phyloP scores from a whole-genome alignment of 2,329 filamentous ascomycete species.

The Cephalotrichum gorgonifer region DNA sequence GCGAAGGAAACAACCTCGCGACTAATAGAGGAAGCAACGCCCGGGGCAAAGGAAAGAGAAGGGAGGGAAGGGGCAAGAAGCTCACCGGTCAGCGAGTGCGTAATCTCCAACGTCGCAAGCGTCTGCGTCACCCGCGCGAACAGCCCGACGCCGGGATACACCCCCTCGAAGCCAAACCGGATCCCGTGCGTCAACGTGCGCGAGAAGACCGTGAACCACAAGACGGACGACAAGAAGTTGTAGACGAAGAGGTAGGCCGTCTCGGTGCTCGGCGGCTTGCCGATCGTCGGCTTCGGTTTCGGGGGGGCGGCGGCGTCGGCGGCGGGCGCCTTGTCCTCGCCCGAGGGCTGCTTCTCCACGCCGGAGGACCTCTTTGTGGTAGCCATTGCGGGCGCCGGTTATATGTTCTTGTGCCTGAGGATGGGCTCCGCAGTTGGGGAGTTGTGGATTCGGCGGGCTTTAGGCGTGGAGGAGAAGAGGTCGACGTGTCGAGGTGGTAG shows the following conservation, averaged over 20 bases:
- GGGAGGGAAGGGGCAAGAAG: conserved; percentile 4
- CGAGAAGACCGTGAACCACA: conserved; percentile 71
- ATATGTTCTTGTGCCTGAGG: no score
- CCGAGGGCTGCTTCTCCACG: not conserved
- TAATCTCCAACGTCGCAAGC: conserved; percentile 68
- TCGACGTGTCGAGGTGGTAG: no score
- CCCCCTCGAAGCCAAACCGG: conserved; percentile 42
- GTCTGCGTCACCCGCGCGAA: conserved; percentile 78
- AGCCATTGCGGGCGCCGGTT: no score
- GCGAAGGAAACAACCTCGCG: no score
- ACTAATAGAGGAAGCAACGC: no score
- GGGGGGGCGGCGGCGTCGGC: conserved; percentile 11
- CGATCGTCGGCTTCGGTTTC: conserved; percentile 1
- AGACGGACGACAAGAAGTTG: conserved; percentile 65
- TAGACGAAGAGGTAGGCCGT: conserved; percentile 66
- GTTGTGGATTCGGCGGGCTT: no score
- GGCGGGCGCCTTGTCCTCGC: conserved; percentile 8
- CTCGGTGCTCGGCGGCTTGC: not conserved
- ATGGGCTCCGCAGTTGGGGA: no score
- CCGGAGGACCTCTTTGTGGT: no score
- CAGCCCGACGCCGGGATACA: conserved; percentile 51
- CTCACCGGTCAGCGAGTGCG: conserved; percentile 69
- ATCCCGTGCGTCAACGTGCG: conserved; percentile 49
- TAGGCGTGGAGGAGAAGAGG: no score
- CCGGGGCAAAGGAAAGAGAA: not conserved